A percentile compares a stretch with the other conserved stretches of the same genome.
These are phyloP conservation scores for Heterobasidion irregulare DNA, from an alignment of 1,284 basidiomycete genomes.

Conservation along the genomic window DNA sequence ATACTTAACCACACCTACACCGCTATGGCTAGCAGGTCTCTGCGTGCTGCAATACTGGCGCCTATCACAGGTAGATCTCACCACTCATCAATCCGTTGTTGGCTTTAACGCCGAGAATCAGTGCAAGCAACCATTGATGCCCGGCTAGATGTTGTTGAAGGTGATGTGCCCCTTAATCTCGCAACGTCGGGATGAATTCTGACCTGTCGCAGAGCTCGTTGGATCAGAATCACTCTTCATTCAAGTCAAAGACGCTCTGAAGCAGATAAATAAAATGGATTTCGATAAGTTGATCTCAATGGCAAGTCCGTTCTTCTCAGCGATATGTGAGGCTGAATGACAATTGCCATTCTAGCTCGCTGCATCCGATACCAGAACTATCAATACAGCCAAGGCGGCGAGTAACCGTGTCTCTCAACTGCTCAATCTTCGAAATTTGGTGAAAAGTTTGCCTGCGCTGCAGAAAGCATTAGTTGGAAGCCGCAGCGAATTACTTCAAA, in stretches of 20 bases:
- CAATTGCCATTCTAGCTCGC: constrained; percentile 38
- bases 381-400: constrained; percentile 50
- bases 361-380: constrained; percentile 46
- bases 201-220: constrained; percentile 51
- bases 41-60: constrained; percentile 78
- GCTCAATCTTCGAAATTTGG: constrained; percentile 63
- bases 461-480: constrained; percentile 52
- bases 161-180: constrained; percentile 21
- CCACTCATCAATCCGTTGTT: background rate
- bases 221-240: constrained; percentile 69
- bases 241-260: constrained; percentile 62
- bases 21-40: constrained; percentile 76
- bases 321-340: too few species aligned
- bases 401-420: constrained; percentile 69
- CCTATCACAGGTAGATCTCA: constrained; percentile 60
- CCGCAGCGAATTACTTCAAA: constrained; percentile 49
- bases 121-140: constrained; percentile 65
- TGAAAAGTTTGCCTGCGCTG: constrained; percentile 57
- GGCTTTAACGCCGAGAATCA: constrained; percentile 14
- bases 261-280: constrained; percentile 70
- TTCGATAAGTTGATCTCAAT: constrained; percentile 81
- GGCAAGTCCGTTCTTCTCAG: constrained; percentile 26
- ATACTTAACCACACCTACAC: constrained; percentile 78
- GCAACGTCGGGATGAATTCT: constrained; percentile 7
- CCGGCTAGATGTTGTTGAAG: constrained; percentile 80